Evolutionary conservation across 1,284 basidiomycete species (phyloP), one percentile per base, ranked within the genome.

Genomic region (Ustilago sp.): DNA sequence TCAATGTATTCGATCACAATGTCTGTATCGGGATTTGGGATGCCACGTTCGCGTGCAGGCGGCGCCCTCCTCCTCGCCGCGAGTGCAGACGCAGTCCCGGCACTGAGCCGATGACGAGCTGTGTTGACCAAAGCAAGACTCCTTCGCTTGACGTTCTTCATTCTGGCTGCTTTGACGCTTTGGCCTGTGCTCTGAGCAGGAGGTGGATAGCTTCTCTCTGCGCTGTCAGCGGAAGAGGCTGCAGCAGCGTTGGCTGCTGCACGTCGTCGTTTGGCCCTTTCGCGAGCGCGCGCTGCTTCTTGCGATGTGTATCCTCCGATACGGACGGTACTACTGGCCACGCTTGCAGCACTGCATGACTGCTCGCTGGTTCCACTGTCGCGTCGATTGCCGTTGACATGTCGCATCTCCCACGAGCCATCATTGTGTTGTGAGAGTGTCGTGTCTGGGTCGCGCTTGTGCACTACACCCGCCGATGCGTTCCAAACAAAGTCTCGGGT

Each of bases 401-500:
- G 35, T 23, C 52, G 57, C 43, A 53, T 41, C 41, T 58, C 68
- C 59, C 68, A 50, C 8, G 61, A 38, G 19, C 43, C 32, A n/a
- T 48, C 54, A 31, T 39, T 39, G 31, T 50, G 12, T 3, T 63
- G 53, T 28, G 23, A 28, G 19, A 32, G n/a, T 31, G 13, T 11
- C 3, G 36, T 13, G 5, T 39, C 31, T 15, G 9, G 63, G 5
- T 63, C 38, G 45, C 63, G 72, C 54, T 74, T 67, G 48, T 69
- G 67, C 0, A 74, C 63, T 9, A 74, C 23, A 1, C 63, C 67
- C 1, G 66, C 48, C 4, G 41, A 39, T 8, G 67, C 55, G 34
- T 71, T 68, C 62, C 62, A 76, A 3, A 68, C 65, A 48, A 76
- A 67, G 36, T 64, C 65, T 23, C 62, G 64, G 12, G 72, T 68